These are phyloP conservation scores for Ceriops tagal DNA, from an alignment of 345 rosid genomes.

Conservation along the genomic window DNA sequence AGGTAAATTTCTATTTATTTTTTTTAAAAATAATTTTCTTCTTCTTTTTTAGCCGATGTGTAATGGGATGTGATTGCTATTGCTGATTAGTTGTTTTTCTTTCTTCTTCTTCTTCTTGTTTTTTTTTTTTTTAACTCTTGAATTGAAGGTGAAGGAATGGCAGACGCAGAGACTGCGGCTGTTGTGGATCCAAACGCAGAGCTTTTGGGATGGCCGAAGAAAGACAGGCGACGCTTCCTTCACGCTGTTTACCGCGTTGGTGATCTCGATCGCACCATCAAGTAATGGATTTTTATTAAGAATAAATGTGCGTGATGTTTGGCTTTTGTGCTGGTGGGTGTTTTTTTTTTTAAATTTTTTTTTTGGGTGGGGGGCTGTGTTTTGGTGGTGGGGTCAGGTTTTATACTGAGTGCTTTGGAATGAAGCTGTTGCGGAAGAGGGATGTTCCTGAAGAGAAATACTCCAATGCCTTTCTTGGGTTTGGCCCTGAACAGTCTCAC, in stretches of 20 bases:
- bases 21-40: no score
- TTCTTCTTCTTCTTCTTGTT: no score
- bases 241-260: constrained; percentile 92
- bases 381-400: constrained; percentile 40
- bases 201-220: constrained; percentile 80
- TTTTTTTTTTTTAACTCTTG: no score
- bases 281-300: constrained; percentile 29
- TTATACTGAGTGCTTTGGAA: constrained; percentile 87
- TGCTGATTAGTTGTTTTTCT: no score
- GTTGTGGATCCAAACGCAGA: constrained; percentile 43
- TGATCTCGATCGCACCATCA: constrained; percentile 83
- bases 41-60: no score
- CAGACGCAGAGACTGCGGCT: constrained; percentile 49
- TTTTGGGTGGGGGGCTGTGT: neutral
- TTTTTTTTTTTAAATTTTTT: neutral
- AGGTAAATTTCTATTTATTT: no score
- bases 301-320: neutral
- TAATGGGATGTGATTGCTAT: no score
- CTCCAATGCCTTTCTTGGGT: constrained; percentile 90
- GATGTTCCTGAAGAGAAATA: constrained; percentile 90
- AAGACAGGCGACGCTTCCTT: constrained; percentile 81
- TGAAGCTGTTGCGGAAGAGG: constrained; percentile 86
- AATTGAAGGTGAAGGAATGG: neutral
- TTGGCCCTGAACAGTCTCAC: constrained; percentile 74
- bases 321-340: neutral